Conservation (phyloP, 2,329 filamentous ascomycete species). For the Xylariaceae sp. region DNA sequence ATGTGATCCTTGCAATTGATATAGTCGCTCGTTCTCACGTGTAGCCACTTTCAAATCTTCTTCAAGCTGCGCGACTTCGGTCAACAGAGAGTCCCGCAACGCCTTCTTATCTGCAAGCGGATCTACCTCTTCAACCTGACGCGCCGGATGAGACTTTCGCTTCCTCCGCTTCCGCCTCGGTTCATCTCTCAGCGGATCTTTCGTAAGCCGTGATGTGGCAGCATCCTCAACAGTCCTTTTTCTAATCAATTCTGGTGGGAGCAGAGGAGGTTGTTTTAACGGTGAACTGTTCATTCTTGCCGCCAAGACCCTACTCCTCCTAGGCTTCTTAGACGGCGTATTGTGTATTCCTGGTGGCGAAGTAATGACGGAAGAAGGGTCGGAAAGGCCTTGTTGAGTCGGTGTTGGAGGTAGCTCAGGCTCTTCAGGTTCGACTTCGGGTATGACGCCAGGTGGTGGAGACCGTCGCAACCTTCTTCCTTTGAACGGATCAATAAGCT, state of each 20-base stretch:
- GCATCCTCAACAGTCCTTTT: slow-evolving; percentile 10
- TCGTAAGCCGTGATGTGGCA: background rate
- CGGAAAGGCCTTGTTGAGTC: slow-evolving; percentile 54
- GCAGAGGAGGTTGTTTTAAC: slow-evolving; percentile 52
- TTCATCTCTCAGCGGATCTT: slow-evolving; percentile 24
- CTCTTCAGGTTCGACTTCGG: slow-evolving; percentile 52
- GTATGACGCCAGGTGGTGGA: slow-evolving; percentile 45
- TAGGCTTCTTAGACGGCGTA: slow-evolving; percentile 59
- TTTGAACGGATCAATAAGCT: slow-evolving; percentile 51
- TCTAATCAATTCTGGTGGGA: slow-evolving; percentile 34
- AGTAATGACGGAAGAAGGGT: slow-evolving; percentile 58
- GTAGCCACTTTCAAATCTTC: slow-evolving; percentile 64
- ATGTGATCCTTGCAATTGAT: slow-evolving; percentile 48
- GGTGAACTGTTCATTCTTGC: slow-evolving; percentile 56
- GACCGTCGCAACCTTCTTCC: slow-evolving; percentile 47
- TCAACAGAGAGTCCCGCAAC: slow-evolving; percentile 58
- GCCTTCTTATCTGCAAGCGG: slow-evolving; percentile 57
- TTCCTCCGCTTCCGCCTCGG: slow-evolving; percentile 27
- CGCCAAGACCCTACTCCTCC: slow-evolving; percentile 49
- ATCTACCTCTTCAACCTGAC: slow-evolving; percentile 51
- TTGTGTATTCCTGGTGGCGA: slow-evolving; percentile 66
- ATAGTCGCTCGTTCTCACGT: slow-evolving; percentile 64
- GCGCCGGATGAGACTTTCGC: slow-evolving; percentile 46
- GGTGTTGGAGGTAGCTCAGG: slow-evolving; percentile 69
- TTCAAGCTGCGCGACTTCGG: slow-evolving; percentile 63